These are phyloP conservation scores for Umbellularia californica DNA, from an alignment of 164 flowering plant genomes.

Conservation along the genomic window DNA sequence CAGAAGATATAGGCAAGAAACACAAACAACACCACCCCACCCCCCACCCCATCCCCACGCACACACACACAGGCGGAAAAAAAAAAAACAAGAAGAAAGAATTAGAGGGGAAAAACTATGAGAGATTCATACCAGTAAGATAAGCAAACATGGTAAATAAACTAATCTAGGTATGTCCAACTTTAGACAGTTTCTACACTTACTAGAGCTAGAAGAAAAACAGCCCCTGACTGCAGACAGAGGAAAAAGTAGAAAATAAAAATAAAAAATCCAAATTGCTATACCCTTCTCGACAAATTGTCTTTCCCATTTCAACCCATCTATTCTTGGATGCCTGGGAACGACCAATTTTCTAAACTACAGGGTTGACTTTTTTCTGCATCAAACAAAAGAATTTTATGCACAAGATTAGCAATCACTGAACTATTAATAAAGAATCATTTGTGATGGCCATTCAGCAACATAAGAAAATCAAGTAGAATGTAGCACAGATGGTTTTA, in stretches of 20 bases:
- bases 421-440: not conserved
- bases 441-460: not conserved
- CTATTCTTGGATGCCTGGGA: slow-evolving; percentile 76
- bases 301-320: slow-evolving; percentile 83
- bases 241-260: slow-evolving; percentile 6
- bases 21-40: no score
- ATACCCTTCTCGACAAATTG: slow-evolving; percentile 67
- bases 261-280: not conserved
- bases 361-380: slow-evolving; percentile 66
- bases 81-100: no score
- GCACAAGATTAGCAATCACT: not conserved
- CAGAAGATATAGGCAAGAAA: no score
- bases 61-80: no score
- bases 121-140: no score
- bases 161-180: not conserved
- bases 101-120: no score
- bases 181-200: not conserved
- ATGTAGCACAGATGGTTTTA: not conserved
- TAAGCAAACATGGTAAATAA: no score
- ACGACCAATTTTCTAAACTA: slow-evolving; percentile 58
- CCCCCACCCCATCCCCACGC: no score
- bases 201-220: not conserved
- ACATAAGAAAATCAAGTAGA: not conserved
- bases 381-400: slow-evolving; percentile 16
- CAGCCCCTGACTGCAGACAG: not conserved